phyloP scores from a whole-genome alignment of 129 eudicot genomes.

The Saposhnikovia divaricata region DNA sequence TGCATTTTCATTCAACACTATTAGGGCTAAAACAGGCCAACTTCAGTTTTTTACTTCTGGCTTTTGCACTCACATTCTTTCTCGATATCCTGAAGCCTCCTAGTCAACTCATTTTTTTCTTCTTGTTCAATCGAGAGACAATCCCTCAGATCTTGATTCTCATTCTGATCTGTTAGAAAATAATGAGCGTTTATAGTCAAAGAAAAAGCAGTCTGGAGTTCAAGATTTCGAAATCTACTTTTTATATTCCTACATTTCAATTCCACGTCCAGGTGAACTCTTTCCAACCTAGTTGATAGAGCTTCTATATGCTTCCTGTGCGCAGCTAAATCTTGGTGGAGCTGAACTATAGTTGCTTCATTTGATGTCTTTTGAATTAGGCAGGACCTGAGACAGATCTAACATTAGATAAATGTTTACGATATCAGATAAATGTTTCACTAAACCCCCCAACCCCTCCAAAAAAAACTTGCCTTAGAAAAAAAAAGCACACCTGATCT shows the following conservation, averaged over 20 bases:
- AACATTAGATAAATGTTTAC: not conserved
- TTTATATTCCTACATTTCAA: conserved; percentile 30
- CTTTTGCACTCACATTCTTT: conserved; percentile 49
- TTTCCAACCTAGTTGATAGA: conserved; percentile 38
- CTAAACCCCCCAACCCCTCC: not conserved
- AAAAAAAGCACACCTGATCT: conserved; percentile 28
- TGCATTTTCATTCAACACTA: not conserved
- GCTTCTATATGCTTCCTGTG: conserved; percentile 51
- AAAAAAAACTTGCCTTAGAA: not conserved
- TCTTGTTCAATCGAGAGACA: conserved; percentile 62
- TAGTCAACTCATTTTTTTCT: conserved; percentile 50
- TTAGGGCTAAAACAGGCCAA: not conserved
- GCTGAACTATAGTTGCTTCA: conserved; percentile 47
- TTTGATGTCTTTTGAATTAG: conserved; percentile 36
- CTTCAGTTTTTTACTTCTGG: not conserved
- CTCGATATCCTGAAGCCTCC: conserved; percentile 45
- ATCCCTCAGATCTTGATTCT: conserved; percentile 62
- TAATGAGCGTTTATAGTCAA: not conserved
- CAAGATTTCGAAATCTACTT: not conserved
- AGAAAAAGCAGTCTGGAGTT: not conserved
- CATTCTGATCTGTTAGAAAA: conserved; percentile 38
- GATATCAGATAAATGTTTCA: not conserved
- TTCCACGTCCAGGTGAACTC: conserved; percentile 39
- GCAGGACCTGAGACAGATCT: conserved; percentile 22
- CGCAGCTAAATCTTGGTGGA: conserved; percentile 45